Base-by-base conservation (phyloP, 129 eudicot genomes). In the Deinandra increscens region DNA sequence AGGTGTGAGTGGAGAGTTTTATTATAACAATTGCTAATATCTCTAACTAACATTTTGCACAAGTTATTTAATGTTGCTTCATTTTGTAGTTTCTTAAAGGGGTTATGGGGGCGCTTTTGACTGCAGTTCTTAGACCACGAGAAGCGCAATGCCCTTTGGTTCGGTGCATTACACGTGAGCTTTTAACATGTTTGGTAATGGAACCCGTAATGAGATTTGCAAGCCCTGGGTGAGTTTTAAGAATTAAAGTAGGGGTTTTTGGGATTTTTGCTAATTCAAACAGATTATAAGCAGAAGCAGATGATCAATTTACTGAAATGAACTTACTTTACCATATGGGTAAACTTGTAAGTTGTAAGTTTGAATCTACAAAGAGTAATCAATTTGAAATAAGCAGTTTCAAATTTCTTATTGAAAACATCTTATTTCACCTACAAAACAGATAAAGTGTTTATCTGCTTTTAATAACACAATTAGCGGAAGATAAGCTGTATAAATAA, bases 91-190 rank as follows among this genome's bases (percentile, higher is more conserved):
- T 85, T 80, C 97, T 87, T 84, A 93, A 94, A 86, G 86, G 82
- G 70, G 84, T 94, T 60, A 79, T 82, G 86, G 91, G 90, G 72
- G 96, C 89, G 13, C 53, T 94, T 62, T 79, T 94, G 76, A 88
- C 94, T 39, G 78, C 90, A 17, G 97, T 91, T 17, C 86, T 94
- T 44, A 87, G 87, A 81, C 91, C 96, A 71, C 82, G 89, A 44
- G 99, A 94, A 87, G 90, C 97, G 39, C 93, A 94, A 70, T 87
- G 93, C 69, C 97, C 99, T 26, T 73, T 94, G 64, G 90, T 94
- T 76, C 82, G 99, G 44, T 89, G 96, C 84, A 87, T 94, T 76
- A 83, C 87, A 9, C 81, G 99, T 18, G 99, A 94, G 83, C 85
- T 94, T 50, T 75, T 94, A 59, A 87, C 97, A 55, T 94, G 96